These are phyloP conservation scores for Apophysomyces elegans DNA, from an alignment of 371 early-diverging fungal species.

Conservation along the genomic window DNA sequence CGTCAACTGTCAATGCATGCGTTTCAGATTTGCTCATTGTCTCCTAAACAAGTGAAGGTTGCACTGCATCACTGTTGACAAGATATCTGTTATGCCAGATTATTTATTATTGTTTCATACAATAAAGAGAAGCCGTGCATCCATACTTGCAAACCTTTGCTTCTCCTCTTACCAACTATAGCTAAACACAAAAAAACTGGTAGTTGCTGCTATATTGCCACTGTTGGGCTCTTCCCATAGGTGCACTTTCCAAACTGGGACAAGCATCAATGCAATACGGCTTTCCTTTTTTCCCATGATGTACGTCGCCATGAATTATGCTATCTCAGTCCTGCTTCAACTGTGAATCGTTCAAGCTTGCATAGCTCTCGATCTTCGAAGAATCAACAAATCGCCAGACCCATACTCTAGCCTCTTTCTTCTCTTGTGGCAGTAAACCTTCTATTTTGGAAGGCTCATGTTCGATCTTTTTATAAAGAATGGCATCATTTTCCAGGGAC, in stretches of 20 bases:
- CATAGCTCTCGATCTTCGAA: slow-evolving; percentile 19
- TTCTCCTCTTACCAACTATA: neutral
- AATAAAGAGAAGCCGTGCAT: neutral
- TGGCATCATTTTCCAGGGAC: slow-evolving; percentile 29
- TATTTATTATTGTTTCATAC: too few relatives aligned
- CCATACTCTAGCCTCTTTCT: slow-evolving; percentile 24
- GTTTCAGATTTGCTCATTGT: too few relatives aligned
- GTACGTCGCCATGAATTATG: too few relatives aligned
- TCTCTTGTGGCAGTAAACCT: slow-evolving; percentile 12
- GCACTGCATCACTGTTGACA: too few relatives aligned
- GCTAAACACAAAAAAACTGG: neutral
- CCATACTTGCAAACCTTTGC: neutral
- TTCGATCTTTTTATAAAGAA: slow-evolving; percentile 29
- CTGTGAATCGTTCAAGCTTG: neutral
- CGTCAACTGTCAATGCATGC: too few relatives aligned
- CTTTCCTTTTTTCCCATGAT: too few relatives aligned
- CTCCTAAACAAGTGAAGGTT: too few relatives aligned
- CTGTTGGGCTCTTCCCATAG: slow-evolving; percentile 6
- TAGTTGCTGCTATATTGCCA: neutral
- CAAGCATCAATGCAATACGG: neutral
- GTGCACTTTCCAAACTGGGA: slow-evolving; percentile 6
- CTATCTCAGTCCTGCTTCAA: neutral
- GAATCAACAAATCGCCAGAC: slow-evolving; percentile 30
- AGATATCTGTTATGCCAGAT: too few relatives aligned
- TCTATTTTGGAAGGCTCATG: slow-evolving; percentile 19